These are phyloP conservation scores for Syncephalastrum contaminatum DNA, from an alignment of 371 early-diverging fungal genomes.

Conservation along the genomic window DNA sequence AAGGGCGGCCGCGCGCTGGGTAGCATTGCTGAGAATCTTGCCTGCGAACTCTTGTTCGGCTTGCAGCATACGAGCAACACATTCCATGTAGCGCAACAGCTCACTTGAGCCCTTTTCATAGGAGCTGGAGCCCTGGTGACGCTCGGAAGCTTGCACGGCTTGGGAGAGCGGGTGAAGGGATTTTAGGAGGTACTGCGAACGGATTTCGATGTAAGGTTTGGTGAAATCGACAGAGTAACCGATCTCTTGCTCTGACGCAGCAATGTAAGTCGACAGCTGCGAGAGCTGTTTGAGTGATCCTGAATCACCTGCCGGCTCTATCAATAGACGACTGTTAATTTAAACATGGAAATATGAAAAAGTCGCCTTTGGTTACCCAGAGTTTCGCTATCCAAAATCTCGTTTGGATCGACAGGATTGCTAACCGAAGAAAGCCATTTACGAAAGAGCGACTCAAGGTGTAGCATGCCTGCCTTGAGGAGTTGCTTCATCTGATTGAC, in stretches of 20 bases:
- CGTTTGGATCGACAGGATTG: conserved; percentile 47
- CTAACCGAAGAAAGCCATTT: conserved; percentile 53
- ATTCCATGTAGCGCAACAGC: conserved; percentile 61
- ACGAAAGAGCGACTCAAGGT: conserved; percentile 55
- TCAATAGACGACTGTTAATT: too few relatives aligned
- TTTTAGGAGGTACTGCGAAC: conserved; percentile 66
- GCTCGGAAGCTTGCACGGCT: conserved; percentile 44
- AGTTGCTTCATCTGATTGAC: conserved; percentile 58
- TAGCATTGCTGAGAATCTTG: conserved; percentile 62
- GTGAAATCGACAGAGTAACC: conserved; percentile 67
- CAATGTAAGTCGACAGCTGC: conserved; percentile 64
- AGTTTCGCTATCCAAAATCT: conserved; percentile 17
- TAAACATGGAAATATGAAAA: neutral
- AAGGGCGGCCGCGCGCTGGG: conserved; percentile 55
- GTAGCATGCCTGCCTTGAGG: conserved; percentile 54
- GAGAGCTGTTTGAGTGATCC: conserved; percentile 49
- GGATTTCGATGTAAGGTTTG: conserved; percentile 73
- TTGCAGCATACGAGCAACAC: conserved; percentile 62
- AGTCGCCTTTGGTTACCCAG: conserved; percentile 13
- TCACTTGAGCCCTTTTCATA: conserved; percentile 71
- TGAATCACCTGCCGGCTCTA: neutral
- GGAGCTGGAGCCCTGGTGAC: conserved; percentile 50
- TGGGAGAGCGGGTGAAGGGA: conserved; percentile 60
- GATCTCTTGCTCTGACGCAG: conserved; percentile 57
- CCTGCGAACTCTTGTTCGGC: conserved; percentile 65